A percentile compares a stretch with the other conserved stretches of the same genome.
Conservation (phyloP, 345 rosid species). For the Psidium friedrichsthalianum region DNA sequence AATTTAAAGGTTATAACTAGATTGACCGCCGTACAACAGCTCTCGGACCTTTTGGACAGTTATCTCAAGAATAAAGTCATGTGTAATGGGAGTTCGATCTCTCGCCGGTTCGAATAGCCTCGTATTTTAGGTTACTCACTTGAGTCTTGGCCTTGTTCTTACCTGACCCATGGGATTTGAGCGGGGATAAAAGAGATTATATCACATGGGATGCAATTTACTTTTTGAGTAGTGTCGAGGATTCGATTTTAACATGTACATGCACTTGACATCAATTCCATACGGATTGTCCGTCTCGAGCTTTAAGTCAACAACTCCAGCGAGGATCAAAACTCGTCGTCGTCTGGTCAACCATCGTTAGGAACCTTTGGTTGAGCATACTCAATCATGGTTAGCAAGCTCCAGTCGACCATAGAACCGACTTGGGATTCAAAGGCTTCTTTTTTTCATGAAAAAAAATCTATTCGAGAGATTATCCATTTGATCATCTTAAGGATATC, state of each 20-base stretch:
- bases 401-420: no score
- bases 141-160: neutral
- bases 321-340: neutral
- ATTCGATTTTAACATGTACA: neutral
- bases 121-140: neutral
- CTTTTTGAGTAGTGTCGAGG: neutral
- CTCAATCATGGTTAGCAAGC: no score
- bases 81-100: neutral
- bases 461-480: rapidly evolving
- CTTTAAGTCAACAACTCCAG: neutral
- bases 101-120: neutral
- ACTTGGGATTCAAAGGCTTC: neutral
- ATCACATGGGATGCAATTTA: neutral
- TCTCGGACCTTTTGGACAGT: no score
- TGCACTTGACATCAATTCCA: neutral
- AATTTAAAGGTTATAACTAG: no score
- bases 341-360: no score
- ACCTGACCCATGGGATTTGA: neutral
- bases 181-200: neutral
- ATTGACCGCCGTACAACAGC: no score
- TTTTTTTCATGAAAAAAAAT: neutral
- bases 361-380: no score
- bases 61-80: no score
- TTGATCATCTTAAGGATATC: neutral
- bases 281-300: rapidly evolving